Evolutionary conservation across 257 asterid species (phyloP).

Genomic region (Solanum virginianum): DNA sequence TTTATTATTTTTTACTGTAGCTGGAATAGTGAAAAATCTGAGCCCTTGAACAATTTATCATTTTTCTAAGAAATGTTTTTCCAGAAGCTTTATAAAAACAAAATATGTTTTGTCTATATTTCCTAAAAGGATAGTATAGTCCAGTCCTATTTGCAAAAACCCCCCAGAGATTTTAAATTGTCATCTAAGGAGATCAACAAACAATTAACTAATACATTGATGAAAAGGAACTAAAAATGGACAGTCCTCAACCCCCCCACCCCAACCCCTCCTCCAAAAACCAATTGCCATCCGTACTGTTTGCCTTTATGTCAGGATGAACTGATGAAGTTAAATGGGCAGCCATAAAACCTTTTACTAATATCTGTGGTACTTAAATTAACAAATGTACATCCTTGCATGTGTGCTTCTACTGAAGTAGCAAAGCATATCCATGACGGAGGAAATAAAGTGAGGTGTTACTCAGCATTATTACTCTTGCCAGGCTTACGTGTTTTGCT

Average conservation of each 20-base stretch:
- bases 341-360: background rate
- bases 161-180: background rate
- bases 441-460: background rate
- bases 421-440: background rate
- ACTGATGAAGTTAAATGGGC: background rate
- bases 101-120: background rate
- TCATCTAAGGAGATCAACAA: background rate
- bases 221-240: background rate
- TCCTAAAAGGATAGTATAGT: background rate
- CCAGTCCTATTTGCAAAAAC: background rate
- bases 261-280: background rate
- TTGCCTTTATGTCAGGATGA: background rate
- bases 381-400: background rate
- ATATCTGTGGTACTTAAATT: background rate
- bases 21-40: background rate
- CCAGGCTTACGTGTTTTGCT: background rate
- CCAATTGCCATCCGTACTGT: background rate
- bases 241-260: background rate
- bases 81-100: background rate
- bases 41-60: background rate
- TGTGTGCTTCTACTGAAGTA: background rate
- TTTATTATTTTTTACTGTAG: background rate
- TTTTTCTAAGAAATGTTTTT: background rate
- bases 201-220: background rate
- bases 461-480: background rate